Evolutionary conservation across 352 stramenopile genomes (phyloP).

Genomic region (Phytophthora parvispora): DNA sequence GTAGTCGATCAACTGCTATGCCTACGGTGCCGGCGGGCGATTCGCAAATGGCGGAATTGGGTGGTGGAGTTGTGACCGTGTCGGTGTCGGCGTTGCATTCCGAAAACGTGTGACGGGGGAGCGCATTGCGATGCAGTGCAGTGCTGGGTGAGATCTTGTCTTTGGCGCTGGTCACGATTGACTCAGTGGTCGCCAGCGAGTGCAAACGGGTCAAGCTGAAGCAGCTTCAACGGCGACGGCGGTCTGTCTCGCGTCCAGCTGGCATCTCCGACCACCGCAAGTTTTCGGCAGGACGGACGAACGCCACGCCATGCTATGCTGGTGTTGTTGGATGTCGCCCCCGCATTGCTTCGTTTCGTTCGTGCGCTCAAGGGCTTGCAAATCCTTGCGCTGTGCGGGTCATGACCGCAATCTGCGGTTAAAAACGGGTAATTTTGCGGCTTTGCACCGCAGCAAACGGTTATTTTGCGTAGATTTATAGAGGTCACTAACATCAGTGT

Average conservation of each 20-base stretch:
- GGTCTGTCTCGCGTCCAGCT: constrained; percentile 9
- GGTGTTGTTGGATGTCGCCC: neutral
- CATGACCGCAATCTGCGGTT: neutral
- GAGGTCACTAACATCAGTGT: neutral
- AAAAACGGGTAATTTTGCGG: neutral
- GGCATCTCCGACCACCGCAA: constrained; percentile 4
- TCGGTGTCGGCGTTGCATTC: constrained; percentile 3
- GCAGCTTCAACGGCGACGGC: constrained; percentile 24
- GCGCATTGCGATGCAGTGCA: neutral
- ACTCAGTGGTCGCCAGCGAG: neutral
- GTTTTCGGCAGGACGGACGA: no score
- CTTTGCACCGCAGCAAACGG: no score
- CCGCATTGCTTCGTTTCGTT: neutral
- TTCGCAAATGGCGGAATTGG: constrained; percentile 36
- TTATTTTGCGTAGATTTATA: no score
- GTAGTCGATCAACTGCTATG: neutral
- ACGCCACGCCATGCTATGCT: neutral
- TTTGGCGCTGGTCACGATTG: constrained; percentile 24
- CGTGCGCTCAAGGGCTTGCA: neutral
- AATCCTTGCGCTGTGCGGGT: no score
- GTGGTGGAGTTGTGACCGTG: neutral
- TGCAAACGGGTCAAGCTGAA: constrained; percentile 14
- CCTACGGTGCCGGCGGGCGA: constrained; percentile 1
- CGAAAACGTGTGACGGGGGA: constrained; percentile 14
- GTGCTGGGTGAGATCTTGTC: constrained; percentile 28